Conservation (phyloP, 2,329 filamentous ascomycete genomes). For the Pestalotiopsis sp. region DNA sequence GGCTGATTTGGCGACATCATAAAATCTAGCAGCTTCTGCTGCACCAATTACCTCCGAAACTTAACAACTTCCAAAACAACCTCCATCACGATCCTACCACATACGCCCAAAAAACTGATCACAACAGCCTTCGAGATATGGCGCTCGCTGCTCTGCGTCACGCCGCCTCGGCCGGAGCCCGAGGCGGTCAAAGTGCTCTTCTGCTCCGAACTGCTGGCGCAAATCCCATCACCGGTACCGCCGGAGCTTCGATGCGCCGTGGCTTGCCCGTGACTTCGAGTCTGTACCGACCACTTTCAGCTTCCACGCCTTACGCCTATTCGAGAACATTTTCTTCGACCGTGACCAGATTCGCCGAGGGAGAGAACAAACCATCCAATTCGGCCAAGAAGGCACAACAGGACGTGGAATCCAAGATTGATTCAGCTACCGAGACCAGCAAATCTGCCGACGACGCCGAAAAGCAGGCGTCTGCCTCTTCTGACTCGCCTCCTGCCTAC, state of each 20-base stretch:
- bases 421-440: constrained; percentile 26
- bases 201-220: background rate
- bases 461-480: constrained; percentile 24
- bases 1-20: constrained; percentile 28
- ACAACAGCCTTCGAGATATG: constrained; percentile 20
- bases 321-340: constrained; percentile 1
- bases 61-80: constrained; percentile 15
- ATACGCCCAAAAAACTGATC: background rate
- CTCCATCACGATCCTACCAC: constrained; percentile 12
- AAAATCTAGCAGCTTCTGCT: constrained; percentile 28
- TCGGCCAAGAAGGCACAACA: background rate
- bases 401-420: constrained; percentile 25
- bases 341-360: background rate
- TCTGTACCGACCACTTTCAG: background rate
- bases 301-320: background rate
- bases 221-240: background rate
- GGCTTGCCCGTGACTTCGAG: background rate
- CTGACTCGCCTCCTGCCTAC: constrained; percentile 27
- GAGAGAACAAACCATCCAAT: background rate
- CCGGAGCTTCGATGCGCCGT: constrained; percentile 2
- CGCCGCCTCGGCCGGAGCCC: background rate
- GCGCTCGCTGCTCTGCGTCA: constrained; percentile 21
- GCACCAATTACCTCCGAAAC: constrained; percentile 16
- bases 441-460: constrained; percentile 26
- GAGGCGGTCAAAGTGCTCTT: background rate